Conservation (phyloP, 257 asterid species). For the Solanum phureja region DNA sequence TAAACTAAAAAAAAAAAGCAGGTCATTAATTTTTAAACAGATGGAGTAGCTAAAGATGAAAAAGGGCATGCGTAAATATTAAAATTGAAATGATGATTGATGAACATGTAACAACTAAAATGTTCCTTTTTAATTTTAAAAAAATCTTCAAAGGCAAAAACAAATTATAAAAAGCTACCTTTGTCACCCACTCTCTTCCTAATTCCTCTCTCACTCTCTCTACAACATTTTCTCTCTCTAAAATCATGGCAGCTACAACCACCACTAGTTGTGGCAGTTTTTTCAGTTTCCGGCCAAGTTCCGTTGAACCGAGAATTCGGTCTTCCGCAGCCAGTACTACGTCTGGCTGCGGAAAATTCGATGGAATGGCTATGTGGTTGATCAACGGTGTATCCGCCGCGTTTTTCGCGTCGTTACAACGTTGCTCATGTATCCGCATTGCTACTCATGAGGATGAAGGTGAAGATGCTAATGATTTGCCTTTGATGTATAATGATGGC, state of each 20-base stretch:
- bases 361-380: slow-evolving; percentile 68
- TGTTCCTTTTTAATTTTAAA: neutral
- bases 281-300: slow-evolving; percentile 9
- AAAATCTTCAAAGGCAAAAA: neutral
- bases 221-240: neutral
- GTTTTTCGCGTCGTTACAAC: slow-evolving; percentile 68
- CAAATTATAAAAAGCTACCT: neutral
- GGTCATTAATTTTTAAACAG: too few relatives aligned
- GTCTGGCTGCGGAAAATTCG: slow-evolving; percentile 35
- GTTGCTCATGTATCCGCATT: slow-evolving; percentile 73
- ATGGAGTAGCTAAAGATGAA: neutral
- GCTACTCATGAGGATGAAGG: slow-evolving; percentile 49
- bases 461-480: slow-evolving; percentile 47
- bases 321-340: slow-evolving; percentile 11
- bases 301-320: slow-evolving; percentile 21
- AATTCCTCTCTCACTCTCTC: neutral
- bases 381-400: slow-evolving; percentile 55
- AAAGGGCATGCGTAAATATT: neutral
- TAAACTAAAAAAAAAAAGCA: too few relatives aligned
- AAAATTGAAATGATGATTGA: neutral
- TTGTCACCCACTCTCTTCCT: neutral
- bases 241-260: slow-evolving; percentile 32
- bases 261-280: slow-evolving; percentile 12
- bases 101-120: neutral
- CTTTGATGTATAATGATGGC: slow-evolving; percentile 45